Evolutionary conservation across 2,329 filamentous ascomycete genomes (phyloP).

Genomic region (Cercospora zeina): DNA sequence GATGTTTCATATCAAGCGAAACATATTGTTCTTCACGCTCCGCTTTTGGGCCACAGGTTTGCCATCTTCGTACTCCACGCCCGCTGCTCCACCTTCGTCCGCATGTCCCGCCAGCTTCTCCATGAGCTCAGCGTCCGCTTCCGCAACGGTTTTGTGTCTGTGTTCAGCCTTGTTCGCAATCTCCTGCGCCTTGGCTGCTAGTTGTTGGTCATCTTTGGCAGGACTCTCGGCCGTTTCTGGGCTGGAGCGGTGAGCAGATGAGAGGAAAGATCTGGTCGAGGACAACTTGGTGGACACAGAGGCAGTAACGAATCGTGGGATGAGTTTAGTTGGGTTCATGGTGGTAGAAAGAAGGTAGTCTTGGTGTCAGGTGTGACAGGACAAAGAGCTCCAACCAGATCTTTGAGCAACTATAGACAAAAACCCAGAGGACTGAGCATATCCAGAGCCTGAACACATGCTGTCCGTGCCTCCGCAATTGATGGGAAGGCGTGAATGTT

Average conservation of each 20-base stretch:
- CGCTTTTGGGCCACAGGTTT: conserved; percentile 71
- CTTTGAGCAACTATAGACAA: not conserved
- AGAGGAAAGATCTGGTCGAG: not conserved
- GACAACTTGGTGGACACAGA: not conserved
- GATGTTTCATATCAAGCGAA: conserved; percentile 61
- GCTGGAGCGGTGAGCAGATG: not conserved
- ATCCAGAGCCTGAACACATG: not conserved
- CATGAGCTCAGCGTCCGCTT: conserved; percentile 67
- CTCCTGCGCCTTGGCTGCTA: conserved; percentile 24
- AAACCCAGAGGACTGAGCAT: not conserved
- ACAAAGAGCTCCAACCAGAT: not conserved
- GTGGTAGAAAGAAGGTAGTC: not conserved
- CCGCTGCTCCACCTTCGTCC: conserved; percentile 69
- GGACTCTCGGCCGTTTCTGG: conserved; percentile 8
- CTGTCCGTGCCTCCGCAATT: not conserved
- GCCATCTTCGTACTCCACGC: conserved; percentile 74
- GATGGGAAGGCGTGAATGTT: not conserved
- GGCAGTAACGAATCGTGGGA: not conserved
- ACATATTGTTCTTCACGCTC: conserved; percentile 75
- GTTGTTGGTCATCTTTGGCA: conserved; percentile 26
- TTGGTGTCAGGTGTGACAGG: not conserved
- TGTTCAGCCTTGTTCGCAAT: conserved; percentile 26
- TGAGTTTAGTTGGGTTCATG: not conserved
- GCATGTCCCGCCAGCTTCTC: conserved; percentile 65
- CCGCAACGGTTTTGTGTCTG: conserved; percentile 56